A percentile compares a stretch with the other conserved stretches of the same genome.
phyloP scores from a whole-genome alignment of 1,284 basidiomycete species.

The Leccinum angustisporum region DNA sequence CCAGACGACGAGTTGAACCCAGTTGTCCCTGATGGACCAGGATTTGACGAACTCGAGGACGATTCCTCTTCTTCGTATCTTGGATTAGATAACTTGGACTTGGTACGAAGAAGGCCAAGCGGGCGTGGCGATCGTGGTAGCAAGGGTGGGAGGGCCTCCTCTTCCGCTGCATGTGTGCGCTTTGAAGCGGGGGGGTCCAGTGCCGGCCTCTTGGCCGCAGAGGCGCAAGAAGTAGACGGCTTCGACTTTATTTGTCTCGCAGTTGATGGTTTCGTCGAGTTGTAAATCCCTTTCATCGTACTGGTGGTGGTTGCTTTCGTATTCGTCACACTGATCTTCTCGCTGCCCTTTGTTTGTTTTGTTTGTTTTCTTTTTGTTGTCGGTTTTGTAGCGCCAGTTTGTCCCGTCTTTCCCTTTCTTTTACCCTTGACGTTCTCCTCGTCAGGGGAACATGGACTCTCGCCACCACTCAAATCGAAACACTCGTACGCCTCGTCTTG shows the following conservation, averaged over 20 bases:
- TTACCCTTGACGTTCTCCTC: conserved; percentile 7
- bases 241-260: conserved; percentile 10
- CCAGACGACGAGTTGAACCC: not conserved
- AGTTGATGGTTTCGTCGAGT: conserved; percentile 15
- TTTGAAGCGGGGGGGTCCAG: not conserved
- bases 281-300: conserved; percentile 20
- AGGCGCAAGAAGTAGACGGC: not conserved
- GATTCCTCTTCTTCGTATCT: conserved; percentile 18
- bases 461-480: conserved; percentile 28
- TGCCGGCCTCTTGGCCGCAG: conserved; percentile 1
- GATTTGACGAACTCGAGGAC: conserved; percentile 4
- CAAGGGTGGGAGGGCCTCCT: not conserved
- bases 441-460: conserved; percentile 25
- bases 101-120: conserved; percentile 30
- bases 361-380: no score
- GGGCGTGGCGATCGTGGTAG: conserved; percentile 26
- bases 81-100: conserved; percentile 1
- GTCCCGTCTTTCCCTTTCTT: conserved; percentile 4
- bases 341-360: no score
- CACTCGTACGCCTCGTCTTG: conserved; percentile 34
- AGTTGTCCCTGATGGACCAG: conserved; percentile 2
- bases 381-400: not conserved
- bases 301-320: not conserved
- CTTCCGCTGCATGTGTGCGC: conserved; percentile 11
- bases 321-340: not conserved